phyloP scores from a whole-genome alignment of 1,139 yeast species.

The Magnusiomyces sp. region DNA sequence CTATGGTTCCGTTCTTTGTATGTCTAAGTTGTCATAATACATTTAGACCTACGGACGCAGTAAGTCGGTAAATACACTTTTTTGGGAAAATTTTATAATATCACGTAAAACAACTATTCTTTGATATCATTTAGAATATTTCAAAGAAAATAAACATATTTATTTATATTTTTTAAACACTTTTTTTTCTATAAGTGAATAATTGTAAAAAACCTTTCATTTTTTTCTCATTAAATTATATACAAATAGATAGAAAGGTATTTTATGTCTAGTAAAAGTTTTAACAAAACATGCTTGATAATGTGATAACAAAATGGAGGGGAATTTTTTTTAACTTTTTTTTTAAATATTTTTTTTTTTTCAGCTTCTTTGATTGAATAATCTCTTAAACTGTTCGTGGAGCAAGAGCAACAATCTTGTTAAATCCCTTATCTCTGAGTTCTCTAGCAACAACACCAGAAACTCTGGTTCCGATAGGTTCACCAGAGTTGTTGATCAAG shows the following conservation, averaged over 20 bases:
- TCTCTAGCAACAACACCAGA: slow-evolving; percentile 90
- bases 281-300: too few relatives aligned
- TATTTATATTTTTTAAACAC: too few relatives aligned
- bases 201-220: too few relatives aligned
- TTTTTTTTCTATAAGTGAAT: too few relatives aligned
- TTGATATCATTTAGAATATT: neutral
- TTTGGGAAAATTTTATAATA: neutral
- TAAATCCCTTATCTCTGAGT: slow-evolving; percentile 72
- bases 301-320: too few relatives aligned
- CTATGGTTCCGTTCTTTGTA: slow-evolving; percentile 73
- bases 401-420: slow-evolving; percentile 84
- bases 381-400: slow-evolving; percentile 68
- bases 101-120: neutral
- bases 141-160: too few relatives aligned
- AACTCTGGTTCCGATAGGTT: slow-evolving; percentile 92
- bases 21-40: slow-evolving; percentile 81
- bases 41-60: slow-evolving; percentile 28
- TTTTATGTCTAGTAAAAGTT: too few relatives aligned
- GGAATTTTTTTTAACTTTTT: neutral
- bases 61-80: neutral
- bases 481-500: slow-evolving; percentile 80
- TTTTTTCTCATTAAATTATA: neutral
- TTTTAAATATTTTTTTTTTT: neutral
- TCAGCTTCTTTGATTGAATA: too few relatives aligned
- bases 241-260: neutral